phyloP scores from a whole-genome alignment of 495 filamentous ascomycete genomes.

The Aspergillus hancockii region DNA sequence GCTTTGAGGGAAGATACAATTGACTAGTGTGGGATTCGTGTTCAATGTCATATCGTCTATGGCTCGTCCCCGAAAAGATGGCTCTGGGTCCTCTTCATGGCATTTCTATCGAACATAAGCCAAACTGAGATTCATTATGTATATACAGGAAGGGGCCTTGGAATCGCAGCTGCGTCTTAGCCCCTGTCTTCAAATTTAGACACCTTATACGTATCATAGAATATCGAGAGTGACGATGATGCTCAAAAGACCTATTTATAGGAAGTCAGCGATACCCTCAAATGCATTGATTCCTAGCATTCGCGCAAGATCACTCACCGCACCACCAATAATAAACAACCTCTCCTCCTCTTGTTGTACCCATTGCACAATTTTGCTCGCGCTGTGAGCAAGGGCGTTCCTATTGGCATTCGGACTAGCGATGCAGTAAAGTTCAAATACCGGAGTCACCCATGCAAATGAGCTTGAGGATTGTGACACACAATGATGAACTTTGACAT shows the following conservation, averaged over 20 bases:
- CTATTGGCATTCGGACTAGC: conserved; percentile 77
- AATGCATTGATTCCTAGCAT: not conserved
- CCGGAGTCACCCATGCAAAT: conserved; percentile 85
- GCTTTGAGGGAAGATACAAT: conserved; percentile 69
- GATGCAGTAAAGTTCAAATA: conserved; percentile 92
- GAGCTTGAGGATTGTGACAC: conserved; percentile 71
- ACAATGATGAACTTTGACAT: conserved; percentile 82
- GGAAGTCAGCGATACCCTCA: not conserved
- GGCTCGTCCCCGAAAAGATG: not conserved
- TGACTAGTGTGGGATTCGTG: conserved; percentile 49
- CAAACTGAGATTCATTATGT: not conserved
- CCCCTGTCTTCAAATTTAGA: not conserved
- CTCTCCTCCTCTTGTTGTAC: conserved; percentile 86
- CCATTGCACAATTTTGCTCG: conserved; percentile 86
- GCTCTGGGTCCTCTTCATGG: not conserved
- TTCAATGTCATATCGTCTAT: not conserved
- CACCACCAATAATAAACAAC: conserved; percentile 92
- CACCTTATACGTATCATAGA: not conserved
- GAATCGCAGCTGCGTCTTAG: not conserved
- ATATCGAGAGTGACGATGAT: not conserved
- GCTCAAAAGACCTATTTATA: conserved; percentile 31
- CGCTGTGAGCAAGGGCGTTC: conserved; percentile 78
- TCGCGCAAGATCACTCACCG: conserved; percentile 50
- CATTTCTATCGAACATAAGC: not conserved
- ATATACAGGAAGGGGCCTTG: not conserved